These are phyloP conservation scores for Melampsora abietis-canadensis DNA, from an alignment of 1,284 basidiomycete genomes.

Conservation along the genomic window DNA sequence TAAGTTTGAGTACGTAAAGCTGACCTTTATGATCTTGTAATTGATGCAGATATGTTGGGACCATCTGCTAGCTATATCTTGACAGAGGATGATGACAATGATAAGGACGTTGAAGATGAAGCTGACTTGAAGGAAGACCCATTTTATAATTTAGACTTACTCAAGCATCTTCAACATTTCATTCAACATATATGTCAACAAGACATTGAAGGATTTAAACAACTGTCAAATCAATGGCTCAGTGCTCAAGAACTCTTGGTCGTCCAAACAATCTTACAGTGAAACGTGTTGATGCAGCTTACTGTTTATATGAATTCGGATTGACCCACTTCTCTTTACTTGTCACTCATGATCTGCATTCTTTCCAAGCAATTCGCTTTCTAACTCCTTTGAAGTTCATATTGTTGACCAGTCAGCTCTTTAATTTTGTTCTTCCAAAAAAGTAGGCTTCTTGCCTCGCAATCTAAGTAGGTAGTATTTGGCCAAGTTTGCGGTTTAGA, in stretches of 20 bases:
- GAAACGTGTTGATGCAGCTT: neutral
- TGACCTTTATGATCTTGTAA: neutral
- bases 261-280: neutral
- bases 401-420: no score
- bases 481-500: no score
- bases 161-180: constrained; percentile 4
- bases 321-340: neutral
- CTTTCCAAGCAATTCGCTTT: no score
- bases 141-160: constrained; percentile 9
- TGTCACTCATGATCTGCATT: neutral
- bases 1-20: neutral
- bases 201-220: neutral
- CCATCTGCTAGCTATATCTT: constrained; percentile 1
- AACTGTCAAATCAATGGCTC: constrained; percentile 1
- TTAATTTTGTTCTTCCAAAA: no score
- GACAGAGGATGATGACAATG: neutral
- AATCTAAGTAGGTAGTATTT: no score
- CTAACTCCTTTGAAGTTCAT: no score
- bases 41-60: constrained; percentile 8
- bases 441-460: no score
- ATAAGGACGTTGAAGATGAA: constrained; percentile 4
- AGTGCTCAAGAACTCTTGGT: constrained; percentile 4
- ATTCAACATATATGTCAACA: constrained; percentile 1
- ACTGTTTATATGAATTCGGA: neutral
- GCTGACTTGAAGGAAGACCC: constrained; percentile 6